Evolutionary conservation across 164 flowering plant species (phyloP), one percentile per base, ranked within the genome.

Genomic region (Warburgia ugandensis): DNA sequence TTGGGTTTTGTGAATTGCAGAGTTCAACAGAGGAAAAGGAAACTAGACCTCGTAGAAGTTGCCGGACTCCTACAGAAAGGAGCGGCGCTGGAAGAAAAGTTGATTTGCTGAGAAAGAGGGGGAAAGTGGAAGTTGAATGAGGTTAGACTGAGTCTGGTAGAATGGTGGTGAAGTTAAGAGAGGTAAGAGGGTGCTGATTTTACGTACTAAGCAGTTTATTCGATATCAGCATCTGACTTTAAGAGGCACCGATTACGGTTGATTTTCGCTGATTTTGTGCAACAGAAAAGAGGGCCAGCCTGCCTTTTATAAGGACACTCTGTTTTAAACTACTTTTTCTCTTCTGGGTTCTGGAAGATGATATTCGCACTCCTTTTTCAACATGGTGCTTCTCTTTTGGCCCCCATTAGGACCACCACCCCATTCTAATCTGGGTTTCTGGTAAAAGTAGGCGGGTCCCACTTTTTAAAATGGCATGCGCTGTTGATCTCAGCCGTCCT

Each of bases 211-310:
- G 43, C 14, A n/a, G n/a, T n/a, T n/a, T n/a, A n/a, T n/a, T n/a
- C 19, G 17, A 39, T 9, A 21, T 27, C 11, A 12, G 47, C 47
- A 43, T 43, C 14, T 2, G 32, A 26, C 17, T 45, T n/a, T n/a
- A n/a, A n/a, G 31, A 14, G 32, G 11, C 19, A 45, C 32, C 49
- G 27, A 45, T 45, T 45, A 6, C 4, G 27, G 49, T 21, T 25
- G 31, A 28, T 45, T 27, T 27, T 28, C 17, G 10, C 49, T 26
- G 49, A 45, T 45, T 45, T 45, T 45, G 49, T 28, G 49, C 49
- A 28, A 26, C 49, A 4, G 32, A 27, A 28, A 45, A n/a, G 8
- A 4, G 10, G 19, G 19, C 43, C 19, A 19, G 19, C 43, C 16
- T 19, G 43, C 6, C 21, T 16, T 2, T 7, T 39, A 7, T 14